Evolutionary conservation across 371 early-diverging fungal genomes (phyloP), one percentile per base, ranked within the genome.

Genomic region (Circinella umbellata): DNA sequence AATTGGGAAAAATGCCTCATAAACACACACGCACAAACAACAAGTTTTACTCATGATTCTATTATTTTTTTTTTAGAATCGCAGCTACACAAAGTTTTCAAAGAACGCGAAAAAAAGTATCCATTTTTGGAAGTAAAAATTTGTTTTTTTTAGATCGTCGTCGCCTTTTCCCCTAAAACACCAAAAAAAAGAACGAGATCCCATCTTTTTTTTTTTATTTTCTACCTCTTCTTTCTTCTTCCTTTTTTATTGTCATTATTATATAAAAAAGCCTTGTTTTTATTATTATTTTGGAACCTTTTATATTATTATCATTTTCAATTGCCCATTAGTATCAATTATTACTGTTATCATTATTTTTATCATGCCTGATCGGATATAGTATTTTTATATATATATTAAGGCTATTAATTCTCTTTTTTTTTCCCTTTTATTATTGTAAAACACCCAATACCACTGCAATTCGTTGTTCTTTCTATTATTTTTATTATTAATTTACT

Each of bases 321-420:
- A 39, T 20, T 20, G 6, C 38, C 7, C 11, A 13, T n/a, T 46
- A 14, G 7, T 63, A 37, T 63, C 2, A 27, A 27, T 27, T 27
- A n/a, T n/a, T n/a, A n/a, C n/a, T n/a, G n/a, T n/a, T n/a, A n/a
- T n/a, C n/a, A n/a, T n/a, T n/a, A 27, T 27, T 27, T 27, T 11
- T 37, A 63, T 47, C 27, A 63, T 63, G 63, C 42, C 39, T 42
- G 63, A 63, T 18, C 63, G 63, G 63, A 63, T 63, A 63, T 63
- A 63, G 47, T 14, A 39, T 10, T 5, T 27, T 27, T 18, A 7
- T 8, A 11, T 27, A 15, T 1, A n/a, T 8, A 11, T 54, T 27
- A 6, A 59, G 27, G 5, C 20, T 11, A 10, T n/a, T n/a, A 13
- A 35, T 35, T 34, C 36, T 64, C 49, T 35, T 34, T 7, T 64